Conservation (phyloP, 768 basidiomycete species). For the Sutorius australiensis region DNA sequence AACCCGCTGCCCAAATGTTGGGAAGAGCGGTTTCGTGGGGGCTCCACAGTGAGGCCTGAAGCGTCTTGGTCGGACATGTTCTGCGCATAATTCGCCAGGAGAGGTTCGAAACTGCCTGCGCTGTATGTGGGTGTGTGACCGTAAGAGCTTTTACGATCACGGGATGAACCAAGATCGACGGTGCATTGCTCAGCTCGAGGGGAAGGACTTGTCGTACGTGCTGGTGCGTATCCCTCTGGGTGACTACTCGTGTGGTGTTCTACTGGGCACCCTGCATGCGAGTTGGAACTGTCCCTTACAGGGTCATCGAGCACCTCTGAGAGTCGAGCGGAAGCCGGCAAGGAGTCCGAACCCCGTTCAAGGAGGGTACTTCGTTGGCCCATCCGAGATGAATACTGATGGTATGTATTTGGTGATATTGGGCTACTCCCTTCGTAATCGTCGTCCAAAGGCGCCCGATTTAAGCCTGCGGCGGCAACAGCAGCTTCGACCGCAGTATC, state of each 20-base stretch:
- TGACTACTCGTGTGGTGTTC: constrained; percentile 12
- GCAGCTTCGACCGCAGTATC: constrained; percentile 71
- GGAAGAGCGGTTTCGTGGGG: constrained; percentile 30
- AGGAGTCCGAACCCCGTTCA: constrained; percentile 16
- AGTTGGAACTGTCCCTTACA: constrained; percentile 39
- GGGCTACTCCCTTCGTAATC: constrained; percentile 47
- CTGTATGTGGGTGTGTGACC: constrained; percentile 48
- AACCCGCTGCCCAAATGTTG: constrained; percentile 1
- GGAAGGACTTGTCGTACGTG: constrained; percentile 47
- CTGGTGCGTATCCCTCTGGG: constrained; percentile 42
- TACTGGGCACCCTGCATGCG: constrained; percentile 45
- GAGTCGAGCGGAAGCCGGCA: constrained; percentile 31
- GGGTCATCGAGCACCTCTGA: constrained; percentile 28
- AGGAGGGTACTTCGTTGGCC: constrained; percentile 35
- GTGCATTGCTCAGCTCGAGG: constrained; percentile 25
- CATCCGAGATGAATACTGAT: constrained; percentile 34
- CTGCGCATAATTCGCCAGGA: constrained; percentile 46
- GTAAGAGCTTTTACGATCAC: constrained; percentile 31
- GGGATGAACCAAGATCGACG: constrained; percentile 26
- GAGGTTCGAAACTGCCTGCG: constrained; percentile 57
- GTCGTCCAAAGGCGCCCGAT: constrained; percentile 63
- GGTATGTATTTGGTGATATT: constrained; percentile 15
- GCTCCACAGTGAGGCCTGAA: constrained; percentile 13
- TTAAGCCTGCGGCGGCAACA: constrained; percentile 66
- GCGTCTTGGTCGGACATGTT: constrained; percentile 20